Conservation (phyloP, 2,329 filamentous ascomycete genomes). For the Aureobasidium musti region DNA sequence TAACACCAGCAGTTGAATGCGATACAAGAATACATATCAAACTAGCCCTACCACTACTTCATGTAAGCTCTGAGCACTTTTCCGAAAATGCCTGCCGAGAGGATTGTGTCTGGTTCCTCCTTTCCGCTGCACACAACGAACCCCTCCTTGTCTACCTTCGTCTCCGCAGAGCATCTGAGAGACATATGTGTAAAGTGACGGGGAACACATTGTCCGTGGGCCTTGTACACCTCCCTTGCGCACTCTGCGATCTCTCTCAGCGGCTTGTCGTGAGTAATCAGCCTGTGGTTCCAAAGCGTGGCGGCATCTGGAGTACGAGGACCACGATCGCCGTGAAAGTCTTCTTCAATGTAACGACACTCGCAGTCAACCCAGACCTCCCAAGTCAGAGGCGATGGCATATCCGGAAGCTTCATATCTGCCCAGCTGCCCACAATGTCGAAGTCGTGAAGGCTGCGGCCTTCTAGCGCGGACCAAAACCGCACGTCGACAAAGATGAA, state of each 20-base stretch:
- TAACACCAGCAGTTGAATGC: not conserved
- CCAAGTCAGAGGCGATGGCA: not conserved
- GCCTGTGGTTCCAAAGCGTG: not conserved
- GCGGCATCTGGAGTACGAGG: not conserved
- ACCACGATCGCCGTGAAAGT: not conserved
- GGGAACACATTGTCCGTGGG: not conserved
- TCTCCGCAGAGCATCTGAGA: not conserved
- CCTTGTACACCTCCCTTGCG: not conserved
- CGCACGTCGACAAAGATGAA: not conserved
- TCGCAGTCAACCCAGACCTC: not conserved
- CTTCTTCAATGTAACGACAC: not conserved
- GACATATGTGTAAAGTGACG: not conserved
- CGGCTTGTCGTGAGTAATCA: not conserved
- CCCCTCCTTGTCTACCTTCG: not conserved
- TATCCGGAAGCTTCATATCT: slow-evolving; percentile 8
- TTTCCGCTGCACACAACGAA: not conserved
- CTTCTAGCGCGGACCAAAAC: not conserved
- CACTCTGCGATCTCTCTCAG: not conserved
- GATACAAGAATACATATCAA: not conserved
- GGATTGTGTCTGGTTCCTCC: not conserved
- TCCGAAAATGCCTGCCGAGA: not conserved
- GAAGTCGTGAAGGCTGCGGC: not conserved
- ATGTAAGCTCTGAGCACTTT: not conserved
- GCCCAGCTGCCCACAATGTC: not conserved
- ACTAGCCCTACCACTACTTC: not conserved